phyloP scores from a whole-genome alignment of 208 protist genomes.

The Novymonas esmeraldas region DNA sequence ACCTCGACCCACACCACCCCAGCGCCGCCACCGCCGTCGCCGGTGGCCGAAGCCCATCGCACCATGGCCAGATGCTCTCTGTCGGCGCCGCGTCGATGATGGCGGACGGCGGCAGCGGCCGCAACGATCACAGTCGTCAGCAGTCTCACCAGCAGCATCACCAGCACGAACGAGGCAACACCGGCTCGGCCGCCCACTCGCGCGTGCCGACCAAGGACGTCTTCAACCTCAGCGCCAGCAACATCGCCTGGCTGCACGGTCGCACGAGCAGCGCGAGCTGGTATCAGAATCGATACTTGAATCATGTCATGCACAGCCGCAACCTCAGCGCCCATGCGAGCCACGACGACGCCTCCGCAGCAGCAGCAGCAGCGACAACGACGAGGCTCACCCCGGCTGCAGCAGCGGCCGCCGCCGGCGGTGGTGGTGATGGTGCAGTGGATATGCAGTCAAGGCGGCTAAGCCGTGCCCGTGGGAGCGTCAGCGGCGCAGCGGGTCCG shows the following conservation, averaged over 20 bases:
- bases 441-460: neutral
- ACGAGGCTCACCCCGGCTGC: neutral
- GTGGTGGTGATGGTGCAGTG: no score
- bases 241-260: conserved; percentile 38
- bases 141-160: neutral
- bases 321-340: conserved; percentile 20
- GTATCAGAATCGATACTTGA: conserved; percentile 53
- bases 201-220: neutral
- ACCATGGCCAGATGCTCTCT: conserved; percentile 4
- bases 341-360: neutral
- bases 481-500: neutral
- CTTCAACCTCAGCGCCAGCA: neutral
- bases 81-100: conserved; percentile 3
- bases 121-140: neutral
- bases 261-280: conserved; percentile 62
- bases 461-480: neutral
- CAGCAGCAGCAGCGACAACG: neutral
- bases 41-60: neutral
- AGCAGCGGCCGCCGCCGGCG: neutral
- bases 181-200: neutral
- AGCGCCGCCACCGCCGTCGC: neutral
- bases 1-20: conserved; percentile 1
- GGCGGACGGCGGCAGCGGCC: neutral
- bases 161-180: no score
- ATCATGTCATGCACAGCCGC: conserved; percentile 38